These are phyloP conservation scores for Helotiales sp. DNA, from an alignment of 2,329 filamentous ascomycete genomes.

Conservation along the genomic window DNA sequence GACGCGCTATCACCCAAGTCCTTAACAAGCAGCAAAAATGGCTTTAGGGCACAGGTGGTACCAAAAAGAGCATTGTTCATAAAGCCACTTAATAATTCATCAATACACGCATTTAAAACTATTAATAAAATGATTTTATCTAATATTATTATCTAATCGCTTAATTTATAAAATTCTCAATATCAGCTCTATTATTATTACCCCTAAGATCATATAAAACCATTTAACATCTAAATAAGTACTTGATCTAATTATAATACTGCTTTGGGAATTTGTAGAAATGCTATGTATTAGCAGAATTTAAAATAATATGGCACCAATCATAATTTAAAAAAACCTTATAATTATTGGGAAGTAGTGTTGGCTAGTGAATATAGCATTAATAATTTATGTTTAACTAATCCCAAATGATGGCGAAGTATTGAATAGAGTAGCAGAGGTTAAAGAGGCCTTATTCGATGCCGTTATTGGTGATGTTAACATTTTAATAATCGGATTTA, in stretches of 20 bases:
- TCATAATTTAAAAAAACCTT: constrained; percentile 20
- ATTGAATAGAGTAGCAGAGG: constrained; percentile 12
- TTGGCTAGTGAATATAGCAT: constrained; percentile 17
- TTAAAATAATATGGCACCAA: constrained; percentile 7
- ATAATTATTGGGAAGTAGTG: constrained; percentile 8
- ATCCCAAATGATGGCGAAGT: constrained; percentile 20
- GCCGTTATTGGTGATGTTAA: no score
- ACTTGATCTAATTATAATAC: constrained; percentile 9
- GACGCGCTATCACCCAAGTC: constrained; percentile 14
- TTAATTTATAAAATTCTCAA: constrained; percentile 20
- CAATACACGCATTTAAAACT: constrained; percentile 9
- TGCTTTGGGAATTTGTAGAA: constrained; percentile 5
- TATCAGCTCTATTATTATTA: constrained; percentile 11
- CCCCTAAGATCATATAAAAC: constrained; percentile 21
- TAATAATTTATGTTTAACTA: constrained; percentile 24
- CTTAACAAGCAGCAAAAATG: constrained; percentile 7
- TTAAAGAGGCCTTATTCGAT: not conserved
- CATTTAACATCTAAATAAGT: constrained; percentile 10
- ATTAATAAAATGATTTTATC: constrained; percentile 23
- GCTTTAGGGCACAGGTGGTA: not conserved
- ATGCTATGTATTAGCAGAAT: constrained; percentile 10
- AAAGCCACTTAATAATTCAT: constrained; percentile 13
- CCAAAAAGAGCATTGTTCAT: not conserved
- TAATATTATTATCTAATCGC: constrained; percentile 25
- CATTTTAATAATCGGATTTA: no score